phyloP scores from a whole-genome alignment of 2,329 filamentous ascomycete species.

The Harringtonia aguacate region DNA sequence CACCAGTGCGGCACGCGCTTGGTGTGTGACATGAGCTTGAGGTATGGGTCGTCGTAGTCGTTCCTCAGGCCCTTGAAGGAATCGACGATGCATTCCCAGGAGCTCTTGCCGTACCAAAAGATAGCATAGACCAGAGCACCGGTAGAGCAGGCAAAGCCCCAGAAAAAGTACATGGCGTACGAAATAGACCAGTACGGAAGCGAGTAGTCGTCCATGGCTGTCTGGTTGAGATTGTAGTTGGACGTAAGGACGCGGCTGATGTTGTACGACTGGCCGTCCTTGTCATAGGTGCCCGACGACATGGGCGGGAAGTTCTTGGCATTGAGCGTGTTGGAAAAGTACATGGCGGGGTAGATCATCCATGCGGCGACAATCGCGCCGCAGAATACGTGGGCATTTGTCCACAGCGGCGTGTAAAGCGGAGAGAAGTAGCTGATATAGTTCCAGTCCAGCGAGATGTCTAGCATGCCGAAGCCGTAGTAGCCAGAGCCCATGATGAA shows the following conservation, averaged over 20 bases:
- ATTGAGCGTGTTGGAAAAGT: conserved; percentile 30
- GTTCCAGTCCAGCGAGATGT: conserved; percentile 31
- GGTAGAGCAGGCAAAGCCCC: conserved; percentile 21
- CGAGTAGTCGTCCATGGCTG: conserved; percentile 23
- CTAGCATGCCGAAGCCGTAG: conserved; percentile 31
- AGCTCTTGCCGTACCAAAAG: conserved; percentile 26
- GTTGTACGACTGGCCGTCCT: conserved; percentile 24
- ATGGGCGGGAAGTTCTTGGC: conserved; percentile 30
- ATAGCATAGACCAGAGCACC: conserved; percentile 18
- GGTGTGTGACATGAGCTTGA: conserved; percentile 11
- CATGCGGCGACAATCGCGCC: conserved; percentile 21
- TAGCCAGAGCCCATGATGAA: conserved; percentile 25
- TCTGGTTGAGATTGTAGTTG: conserved; percentile 24
- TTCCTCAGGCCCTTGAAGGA: conserved; percentile 17
- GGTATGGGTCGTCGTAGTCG: conserved; percentile 20
- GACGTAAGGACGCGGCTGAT: conserved; percentile 28
- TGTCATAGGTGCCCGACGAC: conserved; percentile 18
- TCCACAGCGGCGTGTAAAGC: conserved; percentile 20
- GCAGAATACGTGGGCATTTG: conserved; percentile 26
- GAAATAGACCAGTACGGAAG: conserved; percentile 29
- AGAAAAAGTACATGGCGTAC: conserved; percentile 25
- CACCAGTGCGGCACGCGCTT: conserved; percentile 11
- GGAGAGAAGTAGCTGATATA: conserved; percentile 28
- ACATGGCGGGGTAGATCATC: conserved; percentile 26
- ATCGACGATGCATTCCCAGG: conserved; percentile 33